A percentile compares a stretch with the other conserved stretches of the same genome.
These are phyloP conservation scores for Aschersonia sp. DNA, from an alignment of 2,329 filamentous ascomycete genomes.

Conservation along the genomic window DNA sequence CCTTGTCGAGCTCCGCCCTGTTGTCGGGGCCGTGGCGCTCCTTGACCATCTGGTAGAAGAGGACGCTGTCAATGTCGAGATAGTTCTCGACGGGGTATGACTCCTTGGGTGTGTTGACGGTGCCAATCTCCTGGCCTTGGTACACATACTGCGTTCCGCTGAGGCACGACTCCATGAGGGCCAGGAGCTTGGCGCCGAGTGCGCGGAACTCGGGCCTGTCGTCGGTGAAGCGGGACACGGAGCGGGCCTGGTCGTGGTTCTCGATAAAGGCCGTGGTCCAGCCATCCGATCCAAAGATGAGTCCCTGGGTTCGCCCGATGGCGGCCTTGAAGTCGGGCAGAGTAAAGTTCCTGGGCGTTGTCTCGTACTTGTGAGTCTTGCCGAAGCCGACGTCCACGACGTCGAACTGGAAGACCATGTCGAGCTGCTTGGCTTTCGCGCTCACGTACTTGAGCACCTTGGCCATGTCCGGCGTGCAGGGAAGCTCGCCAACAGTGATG, in stretches of 20 bases:
- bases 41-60: conserved; percentile 16
- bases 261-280: conserved; percentile 53
- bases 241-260: conserved; percentile 49
- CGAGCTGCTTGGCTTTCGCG: conserved; percentile 41
- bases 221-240: conserved; percentile 37
- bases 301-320: conserved; percentile 32
- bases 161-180: conserved; percentile 35
- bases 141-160: conserved; percentile 50
- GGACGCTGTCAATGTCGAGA: conserved; percentile 33
- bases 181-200: conserved; percentile 42
- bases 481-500: conserved; percentile 59
- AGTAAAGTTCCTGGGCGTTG: conserved; percentile 26
- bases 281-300: conserved; percentile 36
- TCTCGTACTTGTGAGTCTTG: conserved; percentile 35
- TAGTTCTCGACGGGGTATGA: conserved; percentile 45
- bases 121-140: conserved; percentile 53
- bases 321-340: conserved; percentile 33
- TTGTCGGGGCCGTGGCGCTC: conserved; percentile 14
- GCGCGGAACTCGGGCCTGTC: conserved; percentile 31
- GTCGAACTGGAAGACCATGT: conserved; percentile 58
- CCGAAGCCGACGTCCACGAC: conserved; percentile 46
- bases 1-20: conserved; percentile 19
- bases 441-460: conserved; percentile 46
- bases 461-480: conserved; percentile 41
- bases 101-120: conserved; percentile 41